Conservation (phyloP, 1,284 basidiomycete genomes). For the Thelephora terrestris region DNA sequence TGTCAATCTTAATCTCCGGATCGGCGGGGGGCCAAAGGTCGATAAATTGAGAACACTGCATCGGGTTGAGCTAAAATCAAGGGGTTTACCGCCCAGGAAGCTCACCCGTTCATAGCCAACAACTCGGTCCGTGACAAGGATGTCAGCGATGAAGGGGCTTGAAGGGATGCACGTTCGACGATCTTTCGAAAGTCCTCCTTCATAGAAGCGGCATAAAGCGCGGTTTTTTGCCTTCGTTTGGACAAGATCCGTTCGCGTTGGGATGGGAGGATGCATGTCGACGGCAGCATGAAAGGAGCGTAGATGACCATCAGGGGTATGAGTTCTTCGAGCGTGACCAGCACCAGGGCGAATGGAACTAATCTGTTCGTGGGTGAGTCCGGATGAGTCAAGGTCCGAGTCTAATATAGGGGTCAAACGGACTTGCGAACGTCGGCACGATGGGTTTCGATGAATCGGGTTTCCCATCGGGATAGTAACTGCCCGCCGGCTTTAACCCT, state of each 20-base stretch:
- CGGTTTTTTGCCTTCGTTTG: slow-evolving; percentile 47
- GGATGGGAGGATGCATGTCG: slow-evolving; percentile 79
- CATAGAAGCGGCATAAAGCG: slow-evolving; percentile 24
- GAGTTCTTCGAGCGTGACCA: slow-evolving; percentile 71
- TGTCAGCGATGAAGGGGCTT: slow-evolving; percentile 9
- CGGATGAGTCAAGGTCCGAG: not conserved
- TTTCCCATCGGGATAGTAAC: slow-evolving; percentile 53
- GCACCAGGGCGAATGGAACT: slow-evolving; percentile 63
- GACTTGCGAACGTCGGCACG: slow-evolving; percentile 60
- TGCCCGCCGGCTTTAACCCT: slow-evolving; percentile 47
- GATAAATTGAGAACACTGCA: slow-evolving; percentile 48
- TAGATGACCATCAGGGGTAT: slow-evolving; percentile 81
- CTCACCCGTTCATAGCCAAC: slow-evolving; percentile 23
- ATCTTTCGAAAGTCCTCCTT: slow-evolving; percentile 22
- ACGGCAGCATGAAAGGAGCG: slow-evolving; percentile 77
- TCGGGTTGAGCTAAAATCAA: slow-evolving; percentile 4
- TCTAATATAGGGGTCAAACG: slow-evolving; percentile 12
- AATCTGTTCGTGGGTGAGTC: not conserved
- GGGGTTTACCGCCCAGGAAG: slow-evolving; percentile 1
- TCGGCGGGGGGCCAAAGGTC: slow-evolving; percentile 40
- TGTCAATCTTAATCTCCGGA: slow-evolving; percentile 44
- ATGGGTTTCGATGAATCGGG: slow-evolving; percentile 54
- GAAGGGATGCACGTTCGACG: slow-evolving; percentile 27
- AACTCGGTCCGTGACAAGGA: slow-evolving; percentile 15
- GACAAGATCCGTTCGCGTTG: slow-evolving; percentile 64